phyloP scores from a whole-genome alignment of 805 yeast genomes.

The Pichia californica region DNA sequence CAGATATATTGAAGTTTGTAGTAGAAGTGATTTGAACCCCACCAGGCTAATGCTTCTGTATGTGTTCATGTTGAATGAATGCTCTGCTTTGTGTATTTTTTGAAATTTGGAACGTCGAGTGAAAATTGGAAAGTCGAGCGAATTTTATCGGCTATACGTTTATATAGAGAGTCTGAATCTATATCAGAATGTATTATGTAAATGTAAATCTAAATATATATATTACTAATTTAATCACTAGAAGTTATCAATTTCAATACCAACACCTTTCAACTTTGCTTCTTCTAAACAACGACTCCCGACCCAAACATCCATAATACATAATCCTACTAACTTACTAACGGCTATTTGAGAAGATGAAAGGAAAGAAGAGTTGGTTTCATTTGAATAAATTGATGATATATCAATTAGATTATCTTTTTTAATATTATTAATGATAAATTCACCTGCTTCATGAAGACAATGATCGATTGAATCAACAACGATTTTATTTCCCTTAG shows the following conservation, averaged over 20 bases:
- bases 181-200: no score
- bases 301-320: slow-evolving; percentile 56
- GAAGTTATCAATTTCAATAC: slow-evolving; percentile 28
- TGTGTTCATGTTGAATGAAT: no score
- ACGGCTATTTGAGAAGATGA: slow-evolving; percentile 32
- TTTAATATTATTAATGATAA: slow-evolving; percentile 40
- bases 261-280: slow-evolving; percentile 25
- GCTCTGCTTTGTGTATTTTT: no score
- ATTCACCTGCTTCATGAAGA: slow-evolving; percentile 58
- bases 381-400: slow-evolving; percentile 30
- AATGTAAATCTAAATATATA: no score
- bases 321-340: slow-evolving; percentile 54
- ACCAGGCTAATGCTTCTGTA: no score
- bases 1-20: no score
- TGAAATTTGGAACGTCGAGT: no score
- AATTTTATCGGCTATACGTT: not conserved
- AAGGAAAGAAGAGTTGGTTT: slow-evolving; percentile 6
- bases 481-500: slow-evolving; percentile 36
- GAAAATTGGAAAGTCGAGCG: no score
- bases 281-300: slow-evolving; percentile 36
- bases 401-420: slow-evolving; percentile 40
- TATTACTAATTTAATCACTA: slow-evolving; percentile 4
- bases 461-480: slow-evolving; percentile 58
- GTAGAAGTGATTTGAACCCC: no score
- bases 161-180: no score